Evolutionary conservation across 352 stramenopile genomes (phyloP).

Genomic region (Thalassiosira delicatula): DNA sequence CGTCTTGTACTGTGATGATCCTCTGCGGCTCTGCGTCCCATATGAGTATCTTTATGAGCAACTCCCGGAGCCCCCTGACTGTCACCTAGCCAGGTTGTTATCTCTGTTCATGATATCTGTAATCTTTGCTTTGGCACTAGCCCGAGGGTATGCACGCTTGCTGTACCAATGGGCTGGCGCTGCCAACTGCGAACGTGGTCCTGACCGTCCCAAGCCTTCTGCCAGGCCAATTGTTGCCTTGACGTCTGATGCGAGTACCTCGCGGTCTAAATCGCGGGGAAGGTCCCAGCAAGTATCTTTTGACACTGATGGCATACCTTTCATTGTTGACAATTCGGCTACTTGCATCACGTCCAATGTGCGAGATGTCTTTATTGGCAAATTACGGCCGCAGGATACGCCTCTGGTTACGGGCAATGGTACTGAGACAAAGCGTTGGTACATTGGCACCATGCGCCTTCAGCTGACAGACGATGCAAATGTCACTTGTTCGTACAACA

Average conservation of each 20-base stretch:
- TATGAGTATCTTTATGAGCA: background rate
- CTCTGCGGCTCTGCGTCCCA: background rate
- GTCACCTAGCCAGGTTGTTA: background rate
- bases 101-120: background rate
- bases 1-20: background rate
- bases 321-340: conserved; percentile 26
- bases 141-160: background rate
- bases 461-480: background rate
- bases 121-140: background rate
- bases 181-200: too few relatives aligned
- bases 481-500: conserved; percentile 7
- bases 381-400: background rate
- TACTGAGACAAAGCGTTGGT: background rate
- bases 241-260: background rate
- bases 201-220: too few relatives aligned
- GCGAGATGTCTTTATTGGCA: background rate
- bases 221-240: background rate
- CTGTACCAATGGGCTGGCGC: too few relatives aligned
- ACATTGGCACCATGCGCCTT: conserved; percentile 3
- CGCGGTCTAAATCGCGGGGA: too few relatives aligned
- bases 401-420: background rate
- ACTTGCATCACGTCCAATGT: conserved; percentile 20
- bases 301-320: conserved; percentile 17
- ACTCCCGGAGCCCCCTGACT: background rate
- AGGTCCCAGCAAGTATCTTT: too few relatives aligned